These are phyloP conservation scores for Catharanthus roseus DNA, from an alignment of 257 asterid species.

Conservation along the genomic window DNA sequence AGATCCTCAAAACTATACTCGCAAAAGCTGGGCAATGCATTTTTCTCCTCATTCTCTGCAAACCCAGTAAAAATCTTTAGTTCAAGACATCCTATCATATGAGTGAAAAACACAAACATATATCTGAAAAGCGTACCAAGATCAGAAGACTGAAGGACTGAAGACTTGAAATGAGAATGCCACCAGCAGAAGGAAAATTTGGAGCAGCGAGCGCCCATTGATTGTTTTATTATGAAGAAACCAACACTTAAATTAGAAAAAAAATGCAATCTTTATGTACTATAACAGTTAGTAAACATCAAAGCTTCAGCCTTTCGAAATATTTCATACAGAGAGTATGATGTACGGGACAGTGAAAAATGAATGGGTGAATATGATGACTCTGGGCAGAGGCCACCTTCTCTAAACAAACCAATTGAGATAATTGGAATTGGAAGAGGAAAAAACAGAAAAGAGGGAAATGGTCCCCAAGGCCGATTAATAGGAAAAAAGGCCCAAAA, in stretches of 20 bases:
- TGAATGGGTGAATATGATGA: slow-evolving; percentile 8
- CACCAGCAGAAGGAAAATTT: slow-evolving; percentile 44
- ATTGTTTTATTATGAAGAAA: slow-evolving; percentile 7
- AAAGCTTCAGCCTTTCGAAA: slow-evolving; percentile 9
- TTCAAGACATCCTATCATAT: not conserved
- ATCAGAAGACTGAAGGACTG: slow-evolving; percentile 35
- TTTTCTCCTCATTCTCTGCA: slow-evolving; percentile 34
- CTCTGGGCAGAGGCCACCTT: not conserved
- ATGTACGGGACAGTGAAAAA: slow-evolving; percentile 1
- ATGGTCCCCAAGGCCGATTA: too few relatives aligned
- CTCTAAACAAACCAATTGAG: too few relatives aligned
- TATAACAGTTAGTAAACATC: not conserved
- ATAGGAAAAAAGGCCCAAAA: too few relatives aligned
- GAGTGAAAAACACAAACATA: not conserved
- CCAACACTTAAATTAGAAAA: not conserved
- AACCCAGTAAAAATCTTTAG: slow-evolving; percentile 6
- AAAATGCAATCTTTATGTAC: slow-evolving; percentile 4
- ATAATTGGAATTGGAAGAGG: too few relatives aligned
- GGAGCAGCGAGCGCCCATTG: slow-evolving; percentile 50
- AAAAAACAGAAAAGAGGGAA: too few relatives aligned
- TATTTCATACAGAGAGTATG: not conserved
- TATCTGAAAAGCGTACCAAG: slow-evolving; percentile 19
- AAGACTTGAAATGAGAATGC: slow-evolving; percentile 38
- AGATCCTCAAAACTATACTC: slow-evolving; percentile 36
- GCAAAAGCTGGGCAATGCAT: slow-evolving; percentile 28